Conservation (phyloP, 805 yeast species). For the Candida endomychidarum region DNA sequence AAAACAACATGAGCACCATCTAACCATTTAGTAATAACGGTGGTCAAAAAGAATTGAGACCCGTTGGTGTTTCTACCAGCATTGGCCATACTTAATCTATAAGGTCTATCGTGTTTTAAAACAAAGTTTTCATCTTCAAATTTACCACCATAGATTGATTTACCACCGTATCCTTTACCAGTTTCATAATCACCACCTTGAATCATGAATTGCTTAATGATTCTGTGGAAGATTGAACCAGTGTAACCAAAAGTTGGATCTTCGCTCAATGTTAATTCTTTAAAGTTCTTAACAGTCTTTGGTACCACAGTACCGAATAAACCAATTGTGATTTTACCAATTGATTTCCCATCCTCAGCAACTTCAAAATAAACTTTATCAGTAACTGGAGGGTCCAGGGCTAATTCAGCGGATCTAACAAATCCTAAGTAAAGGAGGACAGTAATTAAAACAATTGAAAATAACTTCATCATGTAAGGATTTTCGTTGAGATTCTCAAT, state of each 20-base stretch:
- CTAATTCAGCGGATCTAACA: slow-evolving; percentile 12
- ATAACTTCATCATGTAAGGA: slow-evolving; percentile 18
- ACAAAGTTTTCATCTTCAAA: slow-evolving; percentile 77
- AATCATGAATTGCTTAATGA: slow-evolving; percentile 48
- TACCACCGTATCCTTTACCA: slow-evolving; percentile 48
- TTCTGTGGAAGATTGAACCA: slow-evolving; percentile 47
- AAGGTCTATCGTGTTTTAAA: slow-evolving; percentile 74
- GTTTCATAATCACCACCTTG: slow-evolving; percentile 51
- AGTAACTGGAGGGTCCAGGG: slow-evolving; percentile 59
- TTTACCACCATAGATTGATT: slow-evolving; percentile 62
- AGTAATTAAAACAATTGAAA: slow-evolving; percentile 13
- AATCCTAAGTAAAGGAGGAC: slow-evolving; percentile 13
- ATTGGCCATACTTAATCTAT: slow-evolving; percentile 92
- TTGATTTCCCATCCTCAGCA: slow-evolving; percentile 69
- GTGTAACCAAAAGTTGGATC: slow-evolving; percentile 45
- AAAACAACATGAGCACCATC: slow-evolving; percentile 95
- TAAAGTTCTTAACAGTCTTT: slow-evolving; percentile 94
- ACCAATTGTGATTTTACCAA: slow-evolving; percentile 87
- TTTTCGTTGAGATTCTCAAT: slow-evolving; percentile 4
- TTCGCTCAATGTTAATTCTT: slow-evolving; percentile 75
- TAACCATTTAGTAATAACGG: slow-evolving; percentile 88
- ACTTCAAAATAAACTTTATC: slow-evolving; percentile 84
- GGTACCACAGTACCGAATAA: slow-evolving; percentile 89
- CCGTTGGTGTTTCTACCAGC: slow-evolving; percentile 99
- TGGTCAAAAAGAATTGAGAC: slow-evolving; percentile 94